phyloP scores from a whole-genome alignment of 2,329 filamentous ascomycete species.

The Pseudogymnoascus sp. region DNA sequence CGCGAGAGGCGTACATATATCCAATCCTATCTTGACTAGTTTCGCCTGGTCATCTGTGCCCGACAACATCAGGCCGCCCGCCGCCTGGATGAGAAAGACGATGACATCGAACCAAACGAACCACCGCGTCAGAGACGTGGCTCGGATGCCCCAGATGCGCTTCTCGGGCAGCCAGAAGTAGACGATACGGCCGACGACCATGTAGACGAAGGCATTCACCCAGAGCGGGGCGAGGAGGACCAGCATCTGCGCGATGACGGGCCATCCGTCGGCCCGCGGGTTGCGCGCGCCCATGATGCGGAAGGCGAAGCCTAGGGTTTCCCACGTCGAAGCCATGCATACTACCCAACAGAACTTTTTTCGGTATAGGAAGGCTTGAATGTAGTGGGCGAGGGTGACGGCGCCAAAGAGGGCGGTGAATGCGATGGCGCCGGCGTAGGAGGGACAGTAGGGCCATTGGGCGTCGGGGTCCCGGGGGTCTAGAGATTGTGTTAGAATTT shows the following conservation, averaged over 20 bases:
- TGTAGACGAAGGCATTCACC: conserved; percentile 29
- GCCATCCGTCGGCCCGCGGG: conserved; percentile 28
- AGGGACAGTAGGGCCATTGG: conserved; percentile 29
- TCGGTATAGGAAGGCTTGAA: conserved; percentile 28
- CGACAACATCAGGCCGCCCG: conserved; percentile 31
- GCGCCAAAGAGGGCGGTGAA: conserved; percentile 29
- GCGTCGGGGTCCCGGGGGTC: conserved; percentile 14
- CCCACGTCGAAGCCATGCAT: conserved; percentile 34
- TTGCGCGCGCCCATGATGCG: conserved; percentile 26
- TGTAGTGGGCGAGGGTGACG: conserved; percentile 23
- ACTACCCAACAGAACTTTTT: conserved; percentile 37
- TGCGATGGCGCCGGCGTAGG: conserved; percentile 27
- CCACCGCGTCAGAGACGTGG: conserved; percentile 33
- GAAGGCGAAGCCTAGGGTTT: conserved; percentile 27
- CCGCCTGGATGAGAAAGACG: conserved; percentile 39
- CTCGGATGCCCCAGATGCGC: conserved; percentile 28
- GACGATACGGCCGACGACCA: conserved; percentile 29
- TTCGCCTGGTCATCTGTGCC: conserved; percentile 18
- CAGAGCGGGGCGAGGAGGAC: conserved; percentile 32
- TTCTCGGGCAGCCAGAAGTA: conserved; percentile 31
- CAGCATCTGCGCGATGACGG: conserved; percentile 32
- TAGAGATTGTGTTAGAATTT: background rate
- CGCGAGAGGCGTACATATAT: background rate
- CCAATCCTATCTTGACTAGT: background rate
- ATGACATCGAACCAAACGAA: conserved; percentile 42